phyloP scores from a whole-genome alignment of 148 eudicot species.

The Suaeda aralocaspica region DNA sequence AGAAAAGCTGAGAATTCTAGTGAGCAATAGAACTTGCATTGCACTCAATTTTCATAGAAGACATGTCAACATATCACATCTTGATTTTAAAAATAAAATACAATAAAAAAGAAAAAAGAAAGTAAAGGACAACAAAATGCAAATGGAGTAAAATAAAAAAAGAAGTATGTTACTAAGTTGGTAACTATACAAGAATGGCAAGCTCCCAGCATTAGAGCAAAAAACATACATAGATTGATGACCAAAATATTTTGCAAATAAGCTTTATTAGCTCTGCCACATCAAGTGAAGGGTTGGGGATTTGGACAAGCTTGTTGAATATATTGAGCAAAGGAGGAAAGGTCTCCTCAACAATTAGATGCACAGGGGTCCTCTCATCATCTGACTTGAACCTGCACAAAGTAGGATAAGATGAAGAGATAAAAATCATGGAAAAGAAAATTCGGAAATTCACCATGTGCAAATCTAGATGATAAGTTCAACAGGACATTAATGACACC shows the following conservation, averaged over 20 bases:
- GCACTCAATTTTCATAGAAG: background rate
- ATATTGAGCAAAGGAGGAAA: constrained; percentile 79
- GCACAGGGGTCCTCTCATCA: constrained; percentile 82
- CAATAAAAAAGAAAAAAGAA: background rate
- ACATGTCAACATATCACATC: background rate
- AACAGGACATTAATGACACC: background rate
- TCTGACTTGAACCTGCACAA: constrained; percentile 87
- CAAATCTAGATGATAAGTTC: background rate
- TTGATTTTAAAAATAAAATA: background rate
- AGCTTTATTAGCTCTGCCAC: constrained; percentile 94
- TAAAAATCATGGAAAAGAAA: background rate
- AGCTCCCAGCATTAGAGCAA: background rate
- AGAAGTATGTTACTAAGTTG: too few species aligned
- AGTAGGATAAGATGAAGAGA: background rate
- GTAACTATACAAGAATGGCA: too few species aligned
- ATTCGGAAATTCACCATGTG: background rate
- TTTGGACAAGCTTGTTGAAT: constrained; percentile 75
- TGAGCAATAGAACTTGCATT: background rate
- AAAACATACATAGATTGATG: constrained; percentile 85
- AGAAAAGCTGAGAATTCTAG: background rate
- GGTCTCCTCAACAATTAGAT: constrained; percentile 84
- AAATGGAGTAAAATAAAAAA: too few species aligned
- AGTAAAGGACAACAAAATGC: background rate
- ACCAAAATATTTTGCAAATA: constrained; percentile 97
- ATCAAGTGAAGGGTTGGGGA: constrained; percentile 69